Conservation (phyloP, 2,329 filamentous ascomycete genomes). For the Colletotrichum sp. region DNA sequence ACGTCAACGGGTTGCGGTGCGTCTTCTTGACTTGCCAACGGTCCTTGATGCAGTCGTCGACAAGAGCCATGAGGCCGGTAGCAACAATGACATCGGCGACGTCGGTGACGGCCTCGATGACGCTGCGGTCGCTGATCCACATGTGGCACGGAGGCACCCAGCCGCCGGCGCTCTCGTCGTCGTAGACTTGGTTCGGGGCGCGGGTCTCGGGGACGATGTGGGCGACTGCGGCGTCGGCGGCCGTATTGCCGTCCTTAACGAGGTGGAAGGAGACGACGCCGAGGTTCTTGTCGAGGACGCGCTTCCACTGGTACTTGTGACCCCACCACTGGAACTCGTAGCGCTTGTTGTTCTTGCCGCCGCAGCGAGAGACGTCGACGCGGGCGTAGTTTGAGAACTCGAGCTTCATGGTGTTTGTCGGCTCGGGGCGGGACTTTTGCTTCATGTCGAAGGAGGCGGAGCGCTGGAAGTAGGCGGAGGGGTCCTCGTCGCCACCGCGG, state of each 20-base stretch:
- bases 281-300: conserved; percentile 72
- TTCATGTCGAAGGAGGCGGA: conserved; percentile 35
- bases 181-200: conserved; percentile 70
- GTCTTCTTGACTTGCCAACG: conserved; percentile 66
- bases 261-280: conserved; percentile 80
- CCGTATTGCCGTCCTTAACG: conserved; percentile 65
- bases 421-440: conserved; percentile 44
- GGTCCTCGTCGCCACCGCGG: conserved; percentile 36
- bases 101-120: conserved; percentile 75
- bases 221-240: conserved; percentile 62
- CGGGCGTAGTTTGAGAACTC: conserved; percentile 98
- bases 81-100: conserved; percentile 89
- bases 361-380: conserved; percentile 77
- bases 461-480: conserved; percentile 28
- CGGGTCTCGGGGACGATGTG: conserved; percentile 85
- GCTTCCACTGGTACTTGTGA: conserved; percentile 82
- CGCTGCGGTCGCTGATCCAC: conserved; percentile 80
- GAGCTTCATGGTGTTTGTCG: conserved; percentile 83
- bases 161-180: conserved; percentile 79
- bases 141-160: conserved; percentile 92
- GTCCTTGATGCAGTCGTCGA: conserved; percentile 89
- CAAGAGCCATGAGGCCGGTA: conserved; percentile 86
- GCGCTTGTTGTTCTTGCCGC: conserved; percentile 69
- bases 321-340: conserved; percentile 98
- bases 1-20: conserved; percentile 39